Conservation (phyloP, 306 rosid species). For the Castanopsis chinensis region DNA sequence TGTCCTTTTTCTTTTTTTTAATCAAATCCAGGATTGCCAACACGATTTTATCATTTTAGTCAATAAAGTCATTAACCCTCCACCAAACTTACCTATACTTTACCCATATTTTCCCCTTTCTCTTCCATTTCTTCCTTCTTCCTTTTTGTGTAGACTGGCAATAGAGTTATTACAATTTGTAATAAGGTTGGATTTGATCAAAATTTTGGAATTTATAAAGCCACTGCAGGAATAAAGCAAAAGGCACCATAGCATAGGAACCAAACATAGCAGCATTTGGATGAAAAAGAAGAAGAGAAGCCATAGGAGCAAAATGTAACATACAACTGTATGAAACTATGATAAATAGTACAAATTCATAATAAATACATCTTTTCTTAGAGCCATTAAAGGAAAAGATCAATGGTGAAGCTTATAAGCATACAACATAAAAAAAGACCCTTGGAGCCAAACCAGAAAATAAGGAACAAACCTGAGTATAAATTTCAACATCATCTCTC, state of each 20-base stretch:
- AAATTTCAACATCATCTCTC: too few species aligned
- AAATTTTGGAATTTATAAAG: slow-evolving; percentile 11
- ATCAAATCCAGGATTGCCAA: neutral
- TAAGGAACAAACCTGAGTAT: slow-evolving; percentile 66
- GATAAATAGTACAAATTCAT: neutral
- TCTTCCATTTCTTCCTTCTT: slow-evolving; percentile 36
- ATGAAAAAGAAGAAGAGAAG: neutral
- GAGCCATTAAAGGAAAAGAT: neutral
- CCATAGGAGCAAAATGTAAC: neutral
- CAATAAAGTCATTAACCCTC: neutral
- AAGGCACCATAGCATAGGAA: slow-evolving; percentile 10
- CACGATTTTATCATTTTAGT: neutral
- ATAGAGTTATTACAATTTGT: slow-evolving; percentile 28
- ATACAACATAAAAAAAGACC: slow-evolving; percentile 19
- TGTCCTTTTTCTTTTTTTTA: neutral
- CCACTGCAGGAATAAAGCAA: neutral
- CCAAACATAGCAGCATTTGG: neutral
- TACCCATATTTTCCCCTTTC: slow-evolving; percentile 28
- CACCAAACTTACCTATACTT: slow-evolving; percentile 19
- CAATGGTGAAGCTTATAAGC: slow-evolving; percentile 6
- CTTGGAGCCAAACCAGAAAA: neutral
- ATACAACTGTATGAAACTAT: neutral
- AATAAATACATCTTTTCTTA: neutral
- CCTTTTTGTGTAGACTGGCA: slow-evolving; percentile 19
- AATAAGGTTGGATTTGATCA: slow-evolving; percentile 22